A percentile compares a stretch with the other conserved stretches of the same genome.
Conservation (phyloP, 2,329 filamentous ascomycete genomes). For the Achaetomium macrosporum region DNA sequence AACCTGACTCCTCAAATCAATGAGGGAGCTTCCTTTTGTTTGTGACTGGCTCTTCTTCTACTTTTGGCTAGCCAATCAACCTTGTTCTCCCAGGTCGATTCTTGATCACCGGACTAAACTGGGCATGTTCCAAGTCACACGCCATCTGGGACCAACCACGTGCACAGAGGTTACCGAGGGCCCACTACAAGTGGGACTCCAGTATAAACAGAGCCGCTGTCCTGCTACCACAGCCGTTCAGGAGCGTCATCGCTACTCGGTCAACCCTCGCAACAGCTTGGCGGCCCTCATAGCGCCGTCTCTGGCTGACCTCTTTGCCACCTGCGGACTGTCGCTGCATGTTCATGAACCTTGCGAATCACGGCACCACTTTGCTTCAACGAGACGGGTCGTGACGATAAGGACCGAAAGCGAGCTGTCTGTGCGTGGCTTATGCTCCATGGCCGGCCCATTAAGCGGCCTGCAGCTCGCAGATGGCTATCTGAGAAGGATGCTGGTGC, state of each 20-base stretch:
- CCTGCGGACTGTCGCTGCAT: background rate
- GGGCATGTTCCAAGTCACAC: slow-evolving; percentile 7
- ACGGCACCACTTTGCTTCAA: background rate
- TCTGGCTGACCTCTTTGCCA: background rate
- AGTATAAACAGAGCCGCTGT: slow-evolving; percentile 25
- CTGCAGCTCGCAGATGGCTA: slow-evolving; percentile 20
- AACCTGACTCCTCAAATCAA: slow-evolving; percentile 18
- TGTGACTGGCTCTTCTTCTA: slow-evolving; percentile 15
- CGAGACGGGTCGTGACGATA: background rate
- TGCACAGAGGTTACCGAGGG: slow-evolving; percentile 25
- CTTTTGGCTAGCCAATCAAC: slow-evolving; percentile 17
- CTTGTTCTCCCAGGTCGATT: background rate
- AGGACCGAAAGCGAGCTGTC: slow-evolving; percentile 2
- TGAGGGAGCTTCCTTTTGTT: slow-evolving; percentile 18
- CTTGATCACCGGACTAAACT: slow-evolving; percentile 1
- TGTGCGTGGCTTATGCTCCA: slow-evolving; percentile 7
- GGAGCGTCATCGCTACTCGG: background rate
- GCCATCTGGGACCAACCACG: slow-evolving; percentile 31
- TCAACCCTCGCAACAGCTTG: background rate
- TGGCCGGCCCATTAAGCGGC: slow-evolving; percentile 14
- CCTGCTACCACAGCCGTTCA: slow-evolving; percentile 14
- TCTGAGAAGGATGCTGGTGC: slow-evolving; percentile 11
- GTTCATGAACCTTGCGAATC: background rate
- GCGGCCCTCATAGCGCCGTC: background rate
- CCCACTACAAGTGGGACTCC: slow-evolving; percentile 26